Base-by-base conservation (phyloP, 257 asterid species). In the Gynochthodes officinalis region DNA sequence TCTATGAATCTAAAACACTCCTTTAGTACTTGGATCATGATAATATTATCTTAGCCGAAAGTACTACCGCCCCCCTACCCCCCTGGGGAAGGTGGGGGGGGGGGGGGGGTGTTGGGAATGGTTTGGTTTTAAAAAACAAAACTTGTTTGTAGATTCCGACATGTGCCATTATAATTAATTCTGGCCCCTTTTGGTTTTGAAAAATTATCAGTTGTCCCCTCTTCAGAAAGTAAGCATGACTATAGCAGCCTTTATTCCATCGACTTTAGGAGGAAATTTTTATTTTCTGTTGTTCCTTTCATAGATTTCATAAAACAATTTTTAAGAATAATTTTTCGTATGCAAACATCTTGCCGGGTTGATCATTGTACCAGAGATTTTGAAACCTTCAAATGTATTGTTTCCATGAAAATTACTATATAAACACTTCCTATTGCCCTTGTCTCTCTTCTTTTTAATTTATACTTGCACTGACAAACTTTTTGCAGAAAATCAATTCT, bases 131-230 rank as follows among this genome's bases (percentile, higher is more conserved):
- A n/a, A n/a, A n/a, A n/a, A n/a, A n/a, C n/a, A n/a, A n/a, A 35
- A 35, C 32, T 67, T 74, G 75, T 77, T 72, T 67, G 49, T 16
- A 61, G 50, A 57, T 68, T 75, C 72, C 39, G 32, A 27, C 85
- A 87, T 82, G 85, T 84, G 84, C 82, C 75, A 74, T 81, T 75
- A 86, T 82, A 72, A 81, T 85, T 81, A 74, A 76, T 73, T 62
- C 43, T 15, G 85, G 61, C 39, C 81, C 80, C 74, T 76, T 77
- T 64, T 75, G 69, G 55, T 70, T 70, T 80, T 49, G 61, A 61
- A 78, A 54, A 73, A 13, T 37, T 71, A 72, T 66, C 28, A 73
- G 69, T 70, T 86, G 90, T 85, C 84, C 84, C 90, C 90, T 82
- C 78, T 73, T 70, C 78, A 65, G 66, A 78, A 82, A 78, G 79